Conservation (phyloP, 2,329 filamentous ascomycete species). For the Malbranchea zuffiana region DNA sequence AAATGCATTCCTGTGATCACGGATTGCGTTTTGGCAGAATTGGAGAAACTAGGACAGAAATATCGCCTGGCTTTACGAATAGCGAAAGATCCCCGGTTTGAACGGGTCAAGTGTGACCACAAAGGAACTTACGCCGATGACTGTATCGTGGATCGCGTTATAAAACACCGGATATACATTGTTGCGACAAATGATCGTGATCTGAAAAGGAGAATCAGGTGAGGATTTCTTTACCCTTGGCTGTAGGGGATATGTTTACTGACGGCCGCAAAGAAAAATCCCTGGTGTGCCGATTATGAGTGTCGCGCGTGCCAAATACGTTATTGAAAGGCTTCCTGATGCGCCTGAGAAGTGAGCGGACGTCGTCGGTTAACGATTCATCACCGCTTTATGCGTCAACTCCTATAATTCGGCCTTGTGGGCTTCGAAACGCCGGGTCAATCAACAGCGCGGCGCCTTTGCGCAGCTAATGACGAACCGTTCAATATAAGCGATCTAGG, state of each 20-base stretch:
- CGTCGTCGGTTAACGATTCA: no score
- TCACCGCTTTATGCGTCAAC: no score
- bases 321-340: constrained; percentile 82
- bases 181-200: constrained; percentile 62
- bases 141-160: constrained; percentile 63
- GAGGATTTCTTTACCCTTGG: constrained; percentile 5
- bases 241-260: neutral
- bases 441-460: no score
- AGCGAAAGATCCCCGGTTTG: constrained; percentile 80
- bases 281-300: constrained; percentile 60
- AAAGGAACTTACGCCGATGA: constrained; percentile 83
- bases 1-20: constrained; percentile 86
- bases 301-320: constrained; percentile 80
- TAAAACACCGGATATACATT: constrained; percentile 66
- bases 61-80: constrained; percentile 79
- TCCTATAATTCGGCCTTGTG: neutral
- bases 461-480: no score
- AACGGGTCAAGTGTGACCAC: constrained; percentile 77
- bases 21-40: constrained; percentile 67
- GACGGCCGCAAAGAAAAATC: constrained; percentile 46
- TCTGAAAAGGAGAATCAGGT: constrained; percentile 65
- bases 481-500: no score
- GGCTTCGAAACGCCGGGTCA: no score
- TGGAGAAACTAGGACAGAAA: constrained; percentile 81
- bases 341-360: constrained; percentile 58